Evolutionary conservation across 108 stramenopile species (phyloP).

Genomic region (Chaetoceros muelleri): DNA sequence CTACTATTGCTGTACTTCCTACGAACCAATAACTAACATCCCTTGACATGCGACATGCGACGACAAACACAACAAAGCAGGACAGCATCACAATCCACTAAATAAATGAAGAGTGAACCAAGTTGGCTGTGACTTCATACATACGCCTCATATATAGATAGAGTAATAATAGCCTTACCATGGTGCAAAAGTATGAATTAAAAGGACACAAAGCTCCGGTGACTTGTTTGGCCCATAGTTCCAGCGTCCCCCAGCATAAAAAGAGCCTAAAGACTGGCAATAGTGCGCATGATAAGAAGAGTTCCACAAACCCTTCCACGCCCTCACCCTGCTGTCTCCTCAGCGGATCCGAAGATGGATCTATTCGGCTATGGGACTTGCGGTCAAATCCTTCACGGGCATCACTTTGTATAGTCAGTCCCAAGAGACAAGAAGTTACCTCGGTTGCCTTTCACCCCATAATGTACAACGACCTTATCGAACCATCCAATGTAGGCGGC

Average conservation of each 20-base stretch:
- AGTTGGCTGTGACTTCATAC: no score
- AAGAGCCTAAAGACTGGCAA: no score
- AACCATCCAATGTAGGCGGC: not conserved
- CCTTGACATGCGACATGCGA: no score
- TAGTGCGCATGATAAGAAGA: not conserved
- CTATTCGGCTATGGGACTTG: constrained; percentile 72
- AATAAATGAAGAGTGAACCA: no score
- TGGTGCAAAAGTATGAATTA: not conserved
- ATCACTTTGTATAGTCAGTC: constrained; percentile 32
- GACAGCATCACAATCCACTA: no score
- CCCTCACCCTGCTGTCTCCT: constrained; percentile 13
- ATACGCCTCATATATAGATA: no score
- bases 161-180: not conserved
- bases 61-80: no score
- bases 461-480: not conserved
- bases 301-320: not conserved
- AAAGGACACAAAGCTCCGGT: not conserved
- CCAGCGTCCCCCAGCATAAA: no score
- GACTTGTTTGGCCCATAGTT: not conserved
- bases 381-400: constrained; percentile 30
- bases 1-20: no score
- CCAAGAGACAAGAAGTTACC: constrained; percentile 28
- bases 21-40: no score
- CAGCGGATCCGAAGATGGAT: constrained; percentile 75
- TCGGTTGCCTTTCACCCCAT: constrained; percentile 53